These are phyloP conservation scores for Diatrype stigma DNA, from an alignment of 2,329 filamentous ascomycete species.

Conservation along the genomic window DNA sequence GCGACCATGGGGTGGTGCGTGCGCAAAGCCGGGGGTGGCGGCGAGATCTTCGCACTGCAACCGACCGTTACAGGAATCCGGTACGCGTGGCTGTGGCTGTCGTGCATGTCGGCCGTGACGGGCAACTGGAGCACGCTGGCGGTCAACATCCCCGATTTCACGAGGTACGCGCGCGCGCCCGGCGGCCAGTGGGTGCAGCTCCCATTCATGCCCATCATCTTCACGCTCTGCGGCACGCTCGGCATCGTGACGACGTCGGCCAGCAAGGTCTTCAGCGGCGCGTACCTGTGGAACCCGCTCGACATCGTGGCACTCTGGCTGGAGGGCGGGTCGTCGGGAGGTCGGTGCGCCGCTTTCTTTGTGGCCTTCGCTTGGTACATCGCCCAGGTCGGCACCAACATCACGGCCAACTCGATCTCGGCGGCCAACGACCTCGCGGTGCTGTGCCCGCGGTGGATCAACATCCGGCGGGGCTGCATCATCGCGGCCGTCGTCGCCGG, in stretches of 20 bases:
- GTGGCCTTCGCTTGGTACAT: constrained; percentile 49
- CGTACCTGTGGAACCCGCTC: constrained; percentile 47
- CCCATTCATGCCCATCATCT: constrained; percentile 42
- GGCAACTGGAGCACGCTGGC: constrained; percentile 39
- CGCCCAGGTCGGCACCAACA: constrained; percentile 52
- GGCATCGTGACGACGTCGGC: constrained; percentile 58
- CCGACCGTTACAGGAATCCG: constrained; percentile 35
- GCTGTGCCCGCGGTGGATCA: constrained; percentile 49
- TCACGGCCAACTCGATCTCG: constrained; percentile 52
- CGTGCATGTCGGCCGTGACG: constrained; percentile 42
- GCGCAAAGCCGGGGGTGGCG: constrained; percentile 50
- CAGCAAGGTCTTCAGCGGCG: constrained; percentile 46
- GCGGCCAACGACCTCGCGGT: constrained; percentile 54
- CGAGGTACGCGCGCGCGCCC: constrained; percentile 32
- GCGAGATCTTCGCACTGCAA: constrained; percentile 31
- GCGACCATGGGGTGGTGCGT: constrained; percentile 62
- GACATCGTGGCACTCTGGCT: constrained; percentile 43
- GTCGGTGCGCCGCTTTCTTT: constrained; percentile 39
- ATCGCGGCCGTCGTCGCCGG: constrained; percentile 49
- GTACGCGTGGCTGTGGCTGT: constrained; percentile 49
- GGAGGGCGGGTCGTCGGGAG: constrained; percentile 35
- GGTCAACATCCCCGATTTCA: constrained; percentile 53
- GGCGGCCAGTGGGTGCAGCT: constrained; percentile 37
- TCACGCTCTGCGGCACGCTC: constrained; percentile 44
- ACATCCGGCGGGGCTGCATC: constrained; percentile 53